Percentiles rank a stretch among this genome's conserved stretches.
Evolutionary conservation across 768 basidiomycete species (phyloP).

Genomic region (Podaxis sp.): DNA sequence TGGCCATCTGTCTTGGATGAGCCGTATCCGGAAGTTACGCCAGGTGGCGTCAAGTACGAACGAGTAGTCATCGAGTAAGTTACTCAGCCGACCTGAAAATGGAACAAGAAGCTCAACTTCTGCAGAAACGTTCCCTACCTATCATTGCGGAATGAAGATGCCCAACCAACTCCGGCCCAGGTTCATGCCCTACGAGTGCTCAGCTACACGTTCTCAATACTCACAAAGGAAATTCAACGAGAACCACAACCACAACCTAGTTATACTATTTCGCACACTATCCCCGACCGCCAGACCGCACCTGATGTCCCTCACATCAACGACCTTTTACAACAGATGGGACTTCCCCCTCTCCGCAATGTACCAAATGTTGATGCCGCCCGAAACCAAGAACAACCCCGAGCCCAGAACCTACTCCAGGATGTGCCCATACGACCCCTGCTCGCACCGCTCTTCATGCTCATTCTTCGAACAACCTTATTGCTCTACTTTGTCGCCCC

Average conservation of each 20-base stretch:
- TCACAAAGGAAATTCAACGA: slow-evolving; percentile 32
- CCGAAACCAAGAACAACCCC: slow-evolving; percentile 28
- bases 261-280: slow-evolving; percentile 23
- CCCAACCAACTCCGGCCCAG: slow-evolving; percentile 57
- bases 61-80: slow-evolving; percentile 40
- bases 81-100: neutral
- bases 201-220: slow-evolving; percentile 53
- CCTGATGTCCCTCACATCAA: slow-evolving; percentile 55
- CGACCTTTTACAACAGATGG: slow-evolving; percentile 62
- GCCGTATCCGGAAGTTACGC: slow-evolving; percentile 39
- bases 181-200: slow-evolving; percentile 65
- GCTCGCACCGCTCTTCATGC: slow-evolving; percentile 63
- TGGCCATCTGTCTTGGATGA: slow-evolving; percentile 54
- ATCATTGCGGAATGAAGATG: slow-evolving; percentile 43
- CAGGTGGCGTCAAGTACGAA: slow-evolving; percentile 44
- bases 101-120: slow-evolving; percentile 14
- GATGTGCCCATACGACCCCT: slow-evolving; percentile 68
- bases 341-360: slow-evolving; percentile 50
- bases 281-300: slow-evolving; percentile 27
- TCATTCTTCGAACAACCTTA: slow-evolving; percentile 65
- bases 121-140: slow-evolving; percentile 55
- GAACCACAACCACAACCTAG: neutral
- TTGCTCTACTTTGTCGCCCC: slow-evolving; percentile 80
- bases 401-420: slow-evolving; percentile 40
- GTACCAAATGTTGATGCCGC: slow-evolving; percentile 33